Percentiles rank a stretch among this genome's conserved stretches.
Conservation (phyloP, 2,329 filamentous ascomycete genomes). For the Colletotrichum sp. region DNA sequence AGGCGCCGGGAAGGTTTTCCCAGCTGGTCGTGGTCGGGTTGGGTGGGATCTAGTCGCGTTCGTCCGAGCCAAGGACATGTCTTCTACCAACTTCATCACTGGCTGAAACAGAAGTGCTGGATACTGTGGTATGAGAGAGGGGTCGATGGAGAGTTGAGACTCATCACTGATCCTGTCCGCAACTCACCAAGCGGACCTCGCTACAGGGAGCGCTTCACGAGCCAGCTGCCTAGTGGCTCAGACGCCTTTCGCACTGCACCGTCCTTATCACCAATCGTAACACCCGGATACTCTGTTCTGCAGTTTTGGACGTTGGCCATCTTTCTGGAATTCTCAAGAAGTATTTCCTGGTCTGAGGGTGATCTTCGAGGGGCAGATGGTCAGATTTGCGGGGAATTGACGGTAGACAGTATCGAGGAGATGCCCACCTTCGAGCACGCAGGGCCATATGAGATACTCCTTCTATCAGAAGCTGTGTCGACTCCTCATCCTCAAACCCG, state of each 20-base stretch:
- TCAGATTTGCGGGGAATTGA: not conserved
- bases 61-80: not conserved
- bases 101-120: not conserved
- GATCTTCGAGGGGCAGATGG: not conserved
- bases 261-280: not conserved
- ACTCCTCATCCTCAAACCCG: not conserved
- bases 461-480: not conserved
- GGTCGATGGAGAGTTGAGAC: not conserved
- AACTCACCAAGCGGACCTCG: not conserved
- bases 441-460: not conserved
- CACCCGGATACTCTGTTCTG: not conserved
- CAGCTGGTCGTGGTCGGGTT: not conserved
- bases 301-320: not conserved
- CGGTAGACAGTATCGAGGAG: not conserved
- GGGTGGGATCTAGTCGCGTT: not conserved
- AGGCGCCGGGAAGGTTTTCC: not conserved
- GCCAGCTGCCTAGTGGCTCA: not conserved
- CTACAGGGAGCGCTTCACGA: not conserved
- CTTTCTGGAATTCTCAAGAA: not conserved
- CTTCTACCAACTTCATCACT: not conserved
- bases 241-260: not conserved
- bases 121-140: not conserved
- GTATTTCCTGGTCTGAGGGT: not conserved
- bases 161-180: not conserved
- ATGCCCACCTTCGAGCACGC: not conserved